Evolutionary conservation across 2,329 filamentous ascomycete genomes (phyloP), one percentile per base, ranked within the genome.

Genomic region (Alternaria brassicae): DNA sequence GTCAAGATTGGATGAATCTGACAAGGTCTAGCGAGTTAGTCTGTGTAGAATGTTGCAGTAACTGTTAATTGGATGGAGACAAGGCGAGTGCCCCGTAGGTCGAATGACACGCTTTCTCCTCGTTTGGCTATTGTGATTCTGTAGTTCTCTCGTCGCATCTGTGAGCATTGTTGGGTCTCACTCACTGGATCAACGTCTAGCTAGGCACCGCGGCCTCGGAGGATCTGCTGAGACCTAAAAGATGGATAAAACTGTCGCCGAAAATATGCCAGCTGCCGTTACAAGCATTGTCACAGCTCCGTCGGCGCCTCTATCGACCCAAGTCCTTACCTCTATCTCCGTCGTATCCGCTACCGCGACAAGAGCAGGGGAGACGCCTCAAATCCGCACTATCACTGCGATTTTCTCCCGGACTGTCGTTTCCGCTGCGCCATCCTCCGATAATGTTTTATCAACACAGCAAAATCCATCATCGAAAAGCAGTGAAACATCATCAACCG

Each of bases 201-300:
- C 2, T 9, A n/a, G n/a, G n/a, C n/a, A 30, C 8, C 8, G 28
- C 8, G 7, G 10, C 28, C 10, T 8, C 10, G 28, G 28, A 30
- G 28, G 10, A 5, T 2, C 28, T 30, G 28, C 28, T n/a, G n/a
- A n/a, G n/a, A n/a, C n/a, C n/a, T n/a, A n/a, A n/a, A n/a, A n/a
- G n/a, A n/a, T n/a, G n/a, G n/a, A n/a, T n/a, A n/a, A n/a, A n/a
- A n/a, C n/a, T n/a, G n/a, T n/a, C n/a, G 32, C 44, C 23, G 40
- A 27, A 19, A 21, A 50, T 44, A 37, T 42, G 28, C 48, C 53
- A n/a, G 44, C 66, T 9, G 27, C 36, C 13, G 59, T 52, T 1
- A 71, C 69, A 0, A 64, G 60, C 12, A 53, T 65, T 51, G 34
- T 73, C 55, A 74, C 71, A 15, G 70, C 71, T 1, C 48, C 73